Base-by-base conservation (phyloP, 805 yeast species). In the Yamadazyma phyllophila region DNA sequence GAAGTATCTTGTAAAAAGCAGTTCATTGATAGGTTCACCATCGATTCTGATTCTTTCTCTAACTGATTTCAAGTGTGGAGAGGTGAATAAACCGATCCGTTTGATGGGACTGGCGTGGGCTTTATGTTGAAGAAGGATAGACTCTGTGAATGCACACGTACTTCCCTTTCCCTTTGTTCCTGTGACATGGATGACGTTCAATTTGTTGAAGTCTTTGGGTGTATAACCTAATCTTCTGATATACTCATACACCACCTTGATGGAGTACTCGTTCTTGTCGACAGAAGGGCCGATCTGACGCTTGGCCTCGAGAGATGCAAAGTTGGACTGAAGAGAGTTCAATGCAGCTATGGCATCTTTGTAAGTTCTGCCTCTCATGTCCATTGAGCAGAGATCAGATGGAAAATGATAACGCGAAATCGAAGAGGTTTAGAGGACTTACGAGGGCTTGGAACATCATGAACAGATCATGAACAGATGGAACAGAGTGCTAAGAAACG, bases 141-240 rank as follows among this genome's bases (percentile, higher is more conserved):
- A 81, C 57, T 88, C 87, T 2, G 90, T 80, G 60, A 94, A 94
- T 0, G 99, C 97, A 65, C 97, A 92, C 0, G 98, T 92, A 0
- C 97, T 90, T 1, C 99, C 99, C 67, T 94, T 94, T 11, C 99
- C 99, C 63, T 94, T 94, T 1, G 99, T 94, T 15, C 99, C 99
- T 0, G 99, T 91, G 31, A 95, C 85, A 60, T 94, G 99, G 35
- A 94, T 77, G 2, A 90, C 76, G 55, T 91, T 91, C 55, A 94
- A 63, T 49, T 66, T 74, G 66, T 91, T 80, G 60, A 88, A 81
- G 51, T 87, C 96, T 2, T 67, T 55, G 1, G 87, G 81, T 27
- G 53, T 47, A 56, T 71, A 71, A 0, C 76, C 76, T 52, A 71
- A 54, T 49, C 76, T 52, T 26, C 71, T 51, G 24, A 63, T 65